Percentiles rank a stretch among this genome's conserved stretches.
Conservation (phyloP, 768 basidiomycete genomes). For the Kwoniella europaea region DNA sequence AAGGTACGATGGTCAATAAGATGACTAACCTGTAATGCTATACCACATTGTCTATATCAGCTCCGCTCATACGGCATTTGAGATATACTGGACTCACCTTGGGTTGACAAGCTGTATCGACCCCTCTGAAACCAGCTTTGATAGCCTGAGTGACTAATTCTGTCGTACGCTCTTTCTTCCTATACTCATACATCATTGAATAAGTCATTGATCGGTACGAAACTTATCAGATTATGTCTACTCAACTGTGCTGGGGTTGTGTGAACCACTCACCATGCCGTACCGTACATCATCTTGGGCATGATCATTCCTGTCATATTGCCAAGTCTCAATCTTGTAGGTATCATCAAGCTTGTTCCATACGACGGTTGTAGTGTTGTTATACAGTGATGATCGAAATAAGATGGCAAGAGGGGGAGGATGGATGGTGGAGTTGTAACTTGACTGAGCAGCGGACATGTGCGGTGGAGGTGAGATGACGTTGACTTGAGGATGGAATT, state of each 20-base stretch:
- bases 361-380: no score
- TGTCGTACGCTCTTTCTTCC: slow-evolving; percentile 78
- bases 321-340: not conserved
- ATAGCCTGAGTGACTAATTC: slow-evolving; percentile 74
- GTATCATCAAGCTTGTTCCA: not conserved
- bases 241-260: no score
- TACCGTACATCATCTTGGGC: slow-evolving; percentile 60
- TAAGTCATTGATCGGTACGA: no score
- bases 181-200: slow-evolving; percentile 45
- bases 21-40: slow-evolving; percentile 45
- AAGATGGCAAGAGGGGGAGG: no score
- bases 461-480: no score
- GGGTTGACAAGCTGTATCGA: slow-evolving; percentile 73
- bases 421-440: no score
- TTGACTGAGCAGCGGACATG: no score
- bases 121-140: slow-evolving; percentile 74
- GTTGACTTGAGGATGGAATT: no score
- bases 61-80: slow-evolving; percentile 58
- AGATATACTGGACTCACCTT: slow-evolving; percentile 41
- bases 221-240: no score
- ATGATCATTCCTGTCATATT: slow-evolving; percentile 25
- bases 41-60: not conserved
- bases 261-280: slow-evolving; percentile 57
- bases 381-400: no score
- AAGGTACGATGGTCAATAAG: not conserved